Conservation (phyloP, 1,139 yeast genomes). For the Lodderomyces elongisporus region DNA sequence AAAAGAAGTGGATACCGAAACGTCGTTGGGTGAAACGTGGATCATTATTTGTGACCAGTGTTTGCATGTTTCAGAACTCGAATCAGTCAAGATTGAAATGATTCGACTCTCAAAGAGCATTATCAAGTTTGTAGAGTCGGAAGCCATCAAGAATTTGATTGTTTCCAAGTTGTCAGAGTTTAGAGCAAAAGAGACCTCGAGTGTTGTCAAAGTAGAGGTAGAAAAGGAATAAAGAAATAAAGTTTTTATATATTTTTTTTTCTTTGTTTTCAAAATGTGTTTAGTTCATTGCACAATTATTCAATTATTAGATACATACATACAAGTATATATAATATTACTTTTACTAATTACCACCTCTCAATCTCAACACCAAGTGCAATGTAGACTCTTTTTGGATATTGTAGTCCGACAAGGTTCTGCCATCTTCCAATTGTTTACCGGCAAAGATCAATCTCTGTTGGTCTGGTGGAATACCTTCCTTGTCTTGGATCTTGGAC, state of each 20-base stretch:
- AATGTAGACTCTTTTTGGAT: conserved; percentile 99
- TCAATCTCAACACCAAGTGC: conserved; percentile 95
- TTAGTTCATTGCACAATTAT: too few relatives aligned
- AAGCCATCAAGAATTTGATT: conserved; percentile 8
- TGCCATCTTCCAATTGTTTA: conserved; percentile 64
- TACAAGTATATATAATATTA: conserved; percentile 64
- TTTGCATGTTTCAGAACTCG: conserved; percentile 47
- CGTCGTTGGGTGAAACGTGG: conserved; percentile 21
- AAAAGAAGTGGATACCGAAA: conserved; percentile 10
- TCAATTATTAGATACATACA: neutral
- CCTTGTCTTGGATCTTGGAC: conserved; percentile 51
- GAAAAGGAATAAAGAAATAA: too few relatives aligned
- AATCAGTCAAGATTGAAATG: conserved; percentile 55
- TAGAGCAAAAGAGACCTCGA: conserved; percentile 22
- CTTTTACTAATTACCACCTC: conserved; percentile 52
- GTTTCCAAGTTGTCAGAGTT: conserved; percentile 24
- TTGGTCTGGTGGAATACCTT: conserved; percentile 51
- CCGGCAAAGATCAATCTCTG: conserved; percentile 56
- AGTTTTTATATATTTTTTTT: neutral
- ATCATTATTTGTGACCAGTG: conserved; percentile 23
- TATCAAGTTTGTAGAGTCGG: conserved; percentile 12
- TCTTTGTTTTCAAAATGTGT: too few relatives aligned
- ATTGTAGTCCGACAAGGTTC: conserved; percentile 99
- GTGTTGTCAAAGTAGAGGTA: conserved; percentile 18
- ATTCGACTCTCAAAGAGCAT: conserved; percentile 27